These are phyloP conservation scores for Dendryphion nanum DNA, from an alignment of 2,329 filamentous ascomycete species.

Conservation along the genomic window DNA sequence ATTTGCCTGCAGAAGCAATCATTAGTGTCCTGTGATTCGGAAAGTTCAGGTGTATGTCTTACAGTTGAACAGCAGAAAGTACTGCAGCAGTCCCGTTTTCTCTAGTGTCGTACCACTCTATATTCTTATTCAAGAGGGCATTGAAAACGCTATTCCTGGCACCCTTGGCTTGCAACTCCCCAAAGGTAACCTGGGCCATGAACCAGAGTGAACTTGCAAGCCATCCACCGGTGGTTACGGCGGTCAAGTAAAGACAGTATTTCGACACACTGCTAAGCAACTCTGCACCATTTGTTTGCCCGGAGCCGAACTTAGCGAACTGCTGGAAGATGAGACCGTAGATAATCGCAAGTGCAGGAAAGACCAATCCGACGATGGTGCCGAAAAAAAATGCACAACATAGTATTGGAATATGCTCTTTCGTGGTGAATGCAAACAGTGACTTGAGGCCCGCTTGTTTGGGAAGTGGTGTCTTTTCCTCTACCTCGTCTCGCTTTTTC, in stretches of 20 bases:
- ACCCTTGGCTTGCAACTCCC: constrained; percentile 72
- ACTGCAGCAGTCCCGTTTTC: constrained; percentile 71
- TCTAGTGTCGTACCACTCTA: constrained; percentile 78
- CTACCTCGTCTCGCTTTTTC: no score
- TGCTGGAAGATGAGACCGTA: constrained; percentile 73
- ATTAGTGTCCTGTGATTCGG: not conserved
- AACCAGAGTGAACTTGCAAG: constrained; percentile 66
- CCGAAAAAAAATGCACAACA: constrained; percentile 56
- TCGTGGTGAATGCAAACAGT: constrained; percentile 73
- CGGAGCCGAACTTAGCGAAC: constrained; percentile 65
- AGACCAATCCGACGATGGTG: constrained; percentile 59
- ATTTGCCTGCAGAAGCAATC: constrained; percentile 61
- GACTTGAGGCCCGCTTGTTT: no score
- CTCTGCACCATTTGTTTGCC: constrained; percentile 47
- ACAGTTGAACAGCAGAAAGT: constrained; percentile 72
- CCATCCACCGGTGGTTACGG: constrained; percentile 66
- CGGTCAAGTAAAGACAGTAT: constrained; percentile 63
- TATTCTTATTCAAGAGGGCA: constrained; percentile 67
- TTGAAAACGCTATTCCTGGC: constrained; percentile 66
- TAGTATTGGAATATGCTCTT: constrained; percentile 57
- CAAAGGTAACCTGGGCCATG: constrained; percentile 71
- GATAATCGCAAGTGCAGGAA: constrained; percentile 66
- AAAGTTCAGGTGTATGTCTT: constrained; percentile 29
- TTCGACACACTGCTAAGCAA: constrained; percentile 57
- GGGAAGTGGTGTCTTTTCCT: no score